Conservation (phyloP, 371 early-diverging fungal genomes). For the Mortierella sp. region DNA sequence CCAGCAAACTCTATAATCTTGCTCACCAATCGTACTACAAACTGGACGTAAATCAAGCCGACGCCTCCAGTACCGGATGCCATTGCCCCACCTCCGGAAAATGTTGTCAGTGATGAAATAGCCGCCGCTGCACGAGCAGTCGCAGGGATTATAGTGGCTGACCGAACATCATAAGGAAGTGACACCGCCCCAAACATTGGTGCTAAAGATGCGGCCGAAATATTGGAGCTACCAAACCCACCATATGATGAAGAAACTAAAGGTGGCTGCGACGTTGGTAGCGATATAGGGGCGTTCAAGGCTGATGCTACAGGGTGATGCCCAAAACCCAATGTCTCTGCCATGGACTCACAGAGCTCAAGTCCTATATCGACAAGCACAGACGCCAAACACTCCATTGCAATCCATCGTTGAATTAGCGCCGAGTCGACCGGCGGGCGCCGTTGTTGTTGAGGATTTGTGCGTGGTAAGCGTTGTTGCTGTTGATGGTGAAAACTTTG, state of each 20-base stretch:
- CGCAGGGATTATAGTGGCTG: slow-evolving; percentile 5
- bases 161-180: neutral
- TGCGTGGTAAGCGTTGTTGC: slow-evolving; percentile 9
- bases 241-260: too few species aligned
- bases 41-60: slow-evolving; percentile 50
- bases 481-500: slow-evolving; percentile 10
- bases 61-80: slow-evolving; percentile 49
- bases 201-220: neutral
- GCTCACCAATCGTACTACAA: slow-evolving; percentile 48
- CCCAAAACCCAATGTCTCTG: slow-evolving; percentile 36
- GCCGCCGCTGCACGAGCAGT: slow-evolving; percentile 38
- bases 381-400: slow-evolving; percentile 36
- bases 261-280: neutral
- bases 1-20: slow-evolving; percentile 53
- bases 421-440: slow-evolving; percentile 20
- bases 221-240: neutral
- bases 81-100: slow-evolving; percentile 47
- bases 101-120: slow-evolving; percentile 30
- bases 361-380: slow-evolving; percentile 48
- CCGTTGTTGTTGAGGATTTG: slow-evolving; percentile 13
- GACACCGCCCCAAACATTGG: neutral
- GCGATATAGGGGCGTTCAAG: neutral
- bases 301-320: neutral
- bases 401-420: slow-evolving; percentile 29
- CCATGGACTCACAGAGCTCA: slow-evolving; percentile 50